Evolutionary conservation across 805 yeast genomes (phyloP).

Genomic region (Kodamaea sagamina): DNA sequence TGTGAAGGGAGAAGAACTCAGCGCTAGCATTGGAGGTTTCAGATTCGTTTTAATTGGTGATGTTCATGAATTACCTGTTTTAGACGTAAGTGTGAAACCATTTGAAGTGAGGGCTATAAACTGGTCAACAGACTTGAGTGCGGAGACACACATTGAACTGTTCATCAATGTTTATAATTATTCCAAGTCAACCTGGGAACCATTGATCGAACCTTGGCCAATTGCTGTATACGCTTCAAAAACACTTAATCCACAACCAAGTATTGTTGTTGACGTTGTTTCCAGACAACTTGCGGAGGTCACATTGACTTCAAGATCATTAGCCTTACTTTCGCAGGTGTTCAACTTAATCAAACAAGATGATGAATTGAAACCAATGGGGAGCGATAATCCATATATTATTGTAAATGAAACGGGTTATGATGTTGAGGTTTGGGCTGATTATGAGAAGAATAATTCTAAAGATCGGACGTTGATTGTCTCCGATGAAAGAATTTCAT

Average conservation of each 20-base stretch:
- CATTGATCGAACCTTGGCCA: constrained; percentile 86
- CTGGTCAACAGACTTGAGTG: constrained; percentile 84
- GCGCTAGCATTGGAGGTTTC: constrained; percentile 69
- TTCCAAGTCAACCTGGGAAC: constrained; percentile 93
- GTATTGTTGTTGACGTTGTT: constrained; percentile 64
- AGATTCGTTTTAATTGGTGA: constrained; percentile 86
- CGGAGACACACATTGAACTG: constrained; percentile 64
- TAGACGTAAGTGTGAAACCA: constrained; percentile 73
- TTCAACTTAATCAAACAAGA: constrained; percentile 58
- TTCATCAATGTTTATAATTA: constrained; percentile 80
- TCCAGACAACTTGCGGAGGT: constrained; percentile 77
- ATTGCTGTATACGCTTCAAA: constrained; percentile 69
- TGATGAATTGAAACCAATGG: constrained; percentile 61
- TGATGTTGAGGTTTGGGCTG: constrained; percentile 82
- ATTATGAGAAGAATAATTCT: constrained; percentile 29
- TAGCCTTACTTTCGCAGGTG: constrained; percentile 74
- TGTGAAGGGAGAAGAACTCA: constrained; percentile 68
- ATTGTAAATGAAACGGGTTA: constrained; percentile 84
- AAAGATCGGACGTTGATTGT: constrained; percentile 37
- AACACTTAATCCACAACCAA: constrained; percentile 44
- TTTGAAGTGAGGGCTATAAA: constrained; percentile 69
- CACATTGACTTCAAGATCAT: constrained; percentile 77
- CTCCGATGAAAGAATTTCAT: constrained; percentile 57
- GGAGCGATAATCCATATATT: constrained; percentile 78
- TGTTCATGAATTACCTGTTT: constrained; percentile 84